Evolutionary conservation across 2,329 filamentous ascomycete genomes (phyloP).

Genomic region (Epichloe typhina): DNA sequence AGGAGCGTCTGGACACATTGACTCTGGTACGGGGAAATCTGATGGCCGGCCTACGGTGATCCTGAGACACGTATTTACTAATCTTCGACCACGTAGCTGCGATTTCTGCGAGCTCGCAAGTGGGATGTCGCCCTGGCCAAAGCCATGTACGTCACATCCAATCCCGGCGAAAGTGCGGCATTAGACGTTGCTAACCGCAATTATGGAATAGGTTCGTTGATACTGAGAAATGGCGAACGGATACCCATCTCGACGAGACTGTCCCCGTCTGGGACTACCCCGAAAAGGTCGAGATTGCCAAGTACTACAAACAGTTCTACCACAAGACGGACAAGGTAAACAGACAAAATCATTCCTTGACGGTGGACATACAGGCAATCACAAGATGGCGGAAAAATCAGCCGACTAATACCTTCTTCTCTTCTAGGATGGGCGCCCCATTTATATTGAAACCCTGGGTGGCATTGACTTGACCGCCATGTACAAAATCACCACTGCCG

Average conservation of each 20-base stretch:
- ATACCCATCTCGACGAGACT: conserved; percentile 71
- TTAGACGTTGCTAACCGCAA: neutral
- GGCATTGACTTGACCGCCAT: conserved; percentile 82
- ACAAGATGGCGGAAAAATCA: neutral
- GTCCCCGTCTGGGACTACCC: conserved; percentile 73
- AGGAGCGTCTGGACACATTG: conserved; percentile 77
- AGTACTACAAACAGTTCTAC: conserved; percentile 98
- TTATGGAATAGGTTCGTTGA: conserved; percentile 62
- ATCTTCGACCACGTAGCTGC: conserved; percentile 39
- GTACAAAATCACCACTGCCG: conserved; percentile 82
- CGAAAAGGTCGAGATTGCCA: conserved; percentile 70
- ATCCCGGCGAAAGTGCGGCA: neutral
- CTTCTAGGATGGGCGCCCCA: conserved; percentile 77
- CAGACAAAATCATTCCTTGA: neutral
- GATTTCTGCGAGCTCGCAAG: conserved; percentile 88
- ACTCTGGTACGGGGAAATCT: conserved; percentile 53
- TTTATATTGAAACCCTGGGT: conserved; percentile 94
- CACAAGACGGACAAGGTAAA: conserved; percentile 82
- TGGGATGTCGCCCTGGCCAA: conserved; percentile 78
- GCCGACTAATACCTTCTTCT: neutral
- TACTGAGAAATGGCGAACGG: conserved; percentile 79
- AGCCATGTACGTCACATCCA: conserved; percentile 58
- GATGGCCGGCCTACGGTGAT: neutral
- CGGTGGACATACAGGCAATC: neutral
- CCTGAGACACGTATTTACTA: neutral